Evolutionary conservation across 83 land plant genomes (phyloP), one percentile per base, ranked within the genome.

Genomic region (Isoetes engelmannii): DNA sequence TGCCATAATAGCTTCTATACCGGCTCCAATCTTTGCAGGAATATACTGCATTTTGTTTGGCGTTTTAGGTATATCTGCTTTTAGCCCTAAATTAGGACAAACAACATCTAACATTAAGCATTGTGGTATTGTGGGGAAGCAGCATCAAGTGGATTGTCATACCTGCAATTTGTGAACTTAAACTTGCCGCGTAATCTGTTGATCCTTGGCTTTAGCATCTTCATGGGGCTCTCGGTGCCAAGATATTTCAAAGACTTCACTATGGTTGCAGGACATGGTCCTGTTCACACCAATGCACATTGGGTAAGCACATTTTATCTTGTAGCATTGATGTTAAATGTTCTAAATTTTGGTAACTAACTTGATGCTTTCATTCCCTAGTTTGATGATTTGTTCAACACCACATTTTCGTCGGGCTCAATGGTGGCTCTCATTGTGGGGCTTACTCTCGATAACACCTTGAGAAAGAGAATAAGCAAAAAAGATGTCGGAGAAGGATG

Each of bases 61-160:
- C 28, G 62, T 59, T 37, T 18, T 59, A 12, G 62, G 62, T 59
- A 28, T 28, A 28, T 28, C 37, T 28, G 2, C 37, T 28, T 28
- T 28, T 0, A 28, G 2, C 37, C 37, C 37, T 28, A 28, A 28
- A 2, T 28, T 28, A 28, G 37, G 37, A 2, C 37, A 28, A 28
- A 28, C 37, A 28, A 28, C 37, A 28, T 28, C 37, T 28, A 28
- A 28, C 37, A 28, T 28, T 28, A 28, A 28, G 2, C 37, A 28
- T 28, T 28, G 37, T 28, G 37, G 37, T 28, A 28, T 28, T 28
- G 37, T 28, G 0, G 37, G 66, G 45, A 45, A 41, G 51, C 87
- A 92, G 97, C 82, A 45, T 80, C 95, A 12, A 82, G 82, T 28
- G 97, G 97, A 58, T 75, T 92, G 20, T 92, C 97, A 41, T 83